Conservation (phyloP, 768 basidiomycete species). For the Lactifluus rugatus region DNA sequence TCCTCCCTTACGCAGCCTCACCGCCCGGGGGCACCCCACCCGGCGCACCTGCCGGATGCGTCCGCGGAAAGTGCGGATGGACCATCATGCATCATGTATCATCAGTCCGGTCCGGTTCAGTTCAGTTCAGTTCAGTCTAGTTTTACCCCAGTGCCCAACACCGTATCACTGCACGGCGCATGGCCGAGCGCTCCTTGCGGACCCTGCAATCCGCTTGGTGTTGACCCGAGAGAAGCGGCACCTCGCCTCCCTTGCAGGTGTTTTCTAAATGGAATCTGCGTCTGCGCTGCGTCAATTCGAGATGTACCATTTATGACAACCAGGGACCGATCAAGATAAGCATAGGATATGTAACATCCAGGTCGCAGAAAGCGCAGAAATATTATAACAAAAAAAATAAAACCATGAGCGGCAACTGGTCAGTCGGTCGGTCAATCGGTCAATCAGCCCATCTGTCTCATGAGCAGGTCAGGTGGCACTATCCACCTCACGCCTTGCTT, state of each 20-base stretch:
- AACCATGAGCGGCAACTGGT: background rate
- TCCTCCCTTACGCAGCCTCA: conserved; percentile 16
- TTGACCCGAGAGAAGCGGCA: conserved; percentile 4
- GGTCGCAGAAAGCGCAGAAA: conserved; percentile 4
- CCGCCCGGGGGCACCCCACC: background rate
- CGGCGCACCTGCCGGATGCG: conserved; percentile 14
- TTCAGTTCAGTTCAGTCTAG: background rate
- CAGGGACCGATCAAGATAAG: conserved; percentile 18
- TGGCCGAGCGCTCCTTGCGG: background rate
- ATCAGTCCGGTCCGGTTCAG: background rate
- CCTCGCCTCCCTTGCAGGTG: background rate
- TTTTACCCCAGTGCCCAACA: background rate
- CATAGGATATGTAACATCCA: conserved; percentile 18
- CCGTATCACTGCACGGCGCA: background rate
- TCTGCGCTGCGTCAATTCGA: conserved; percentile 1
- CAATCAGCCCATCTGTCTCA: conserved; percentile 2
- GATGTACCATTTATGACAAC: conserved; percentile 2
- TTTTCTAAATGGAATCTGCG: conserved; percentile 4
- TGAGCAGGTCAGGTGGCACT: conserved; percentile 11
- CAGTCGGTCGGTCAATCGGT: conserved; percentile 4
- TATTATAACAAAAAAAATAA: conserved; percentile 4
- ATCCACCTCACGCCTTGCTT: conserved; percentile 30
- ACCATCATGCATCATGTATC: background rate
- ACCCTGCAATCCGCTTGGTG: background rate
- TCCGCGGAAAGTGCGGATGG: conserved; percentile 7